Evolutionary conservation across 148 eudicot species (phyloP).

Genomic region (Camellia lanceoleosa): DNA sequence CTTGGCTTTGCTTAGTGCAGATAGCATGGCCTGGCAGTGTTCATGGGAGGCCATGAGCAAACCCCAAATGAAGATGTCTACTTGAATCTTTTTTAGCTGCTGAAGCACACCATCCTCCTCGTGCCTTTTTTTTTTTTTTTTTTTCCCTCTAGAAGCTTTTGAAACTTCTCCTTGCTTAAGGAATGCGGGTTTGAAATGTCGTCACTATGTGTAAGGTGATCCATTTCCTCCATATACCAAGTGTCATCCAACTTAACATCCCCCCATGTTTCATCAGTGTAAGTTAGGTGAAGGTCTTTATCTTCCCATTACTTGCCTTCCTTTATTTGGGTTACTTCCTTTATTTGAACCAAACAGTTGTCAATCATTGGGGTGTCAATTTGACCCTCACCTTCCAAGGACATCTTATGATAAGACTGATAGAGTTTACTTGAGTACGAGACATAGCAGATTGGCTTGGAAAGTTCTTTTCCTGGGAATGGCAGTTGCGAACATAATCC

Average conservation of each 20-base stretch:
- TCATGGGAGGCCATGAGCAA: no score
- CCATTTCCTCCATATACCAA: background rate
- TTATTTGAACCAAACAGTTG: background rate
- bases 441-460: background rate
- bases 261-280: no score
- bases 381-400: background rate
- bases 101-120: background rate
- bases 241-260: background rate
- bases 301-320: background rate
- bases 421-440: background rate
- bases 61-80: no score
- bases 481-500: no score
- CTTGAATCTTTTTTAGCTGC: no score
- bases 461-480: no score
- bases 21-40: no score
- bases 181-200: background rate
- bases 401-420: background rate
- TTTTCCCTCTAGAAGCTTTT: no score
- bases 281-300: no score
- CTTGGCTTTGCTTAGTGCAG: no score
- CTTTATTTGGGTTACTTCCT: no score
- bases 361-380: background rate
- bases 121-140: no score
- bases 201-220: background rate
- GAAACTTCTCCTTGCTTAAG: background rate